A percentile compares a stretch with the other conserved stretches of the same genome.
phyloP scores from a whole-genome alignment of 73 alveolate genomes.

The Paramecium octaurelia region DNA sequence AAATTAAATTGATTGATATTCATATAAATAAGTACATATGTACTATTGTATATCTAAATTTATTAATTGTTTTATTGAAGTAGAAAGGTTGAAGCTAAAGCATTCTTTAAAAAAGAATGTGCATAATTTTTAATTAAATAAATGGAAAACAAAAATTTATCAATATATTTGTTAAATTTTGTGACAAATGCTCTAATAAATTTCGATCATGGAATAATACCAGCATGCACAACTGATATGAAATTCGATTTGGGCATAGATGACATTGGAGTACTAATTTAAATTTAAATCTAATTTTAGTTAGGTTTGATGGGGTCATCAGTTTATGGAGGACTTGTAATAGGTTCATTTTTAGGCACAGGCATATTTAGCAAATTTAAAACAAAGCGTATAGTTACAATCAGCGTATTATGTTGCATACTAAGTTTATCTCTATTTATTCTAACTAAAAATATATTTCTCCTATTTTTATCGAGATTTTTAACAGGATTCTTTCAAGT shows the following conservation, averaged over 20 bases:
- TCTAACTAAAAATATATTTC: slow-evolving; percentile 27
- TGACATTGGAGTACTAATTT: slow-evolving; percentile 63
- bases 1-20: neutral
- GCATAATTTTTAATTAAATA: neutral
- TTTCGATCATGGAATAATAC: slow-evolving; percentile 95
- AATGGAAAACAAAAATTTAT: neutral
- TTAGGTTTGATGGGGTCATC: slow-evolving; percentile 58
- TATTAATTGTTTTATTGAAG: neutral
- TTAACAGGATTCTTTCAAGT: slow-evolving; percentile 75
- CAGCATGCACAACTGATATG: slow-evolving; percentile 89
- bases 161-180: neutral
- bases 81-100: neutral
- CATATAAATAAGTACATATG: neutral
- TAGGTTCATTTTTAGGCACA: slow-evolving; percentile 52
- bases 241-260: slow-evolving; percentile 77
- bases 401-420: slow-evolving; percentile 19
- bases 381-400: slow-evolving; percentile 41
- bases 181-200: slow-evolving; percentile 80
- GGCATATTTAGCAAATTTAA: neutral
- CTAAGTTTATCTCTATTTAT: slow-evolving; percentile 59
- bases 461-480: slow-evolving; percentile 68
- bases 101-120: neutral
- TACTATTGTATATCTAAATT: neutral
- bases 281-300: neutral
- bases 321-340: slow-evolving; percentile 62